Evolutionary conservation across 2,329 filamentous ascomycete genomes (phyloP).

Genomic region (Dichotomopilus funicola): DNA sequence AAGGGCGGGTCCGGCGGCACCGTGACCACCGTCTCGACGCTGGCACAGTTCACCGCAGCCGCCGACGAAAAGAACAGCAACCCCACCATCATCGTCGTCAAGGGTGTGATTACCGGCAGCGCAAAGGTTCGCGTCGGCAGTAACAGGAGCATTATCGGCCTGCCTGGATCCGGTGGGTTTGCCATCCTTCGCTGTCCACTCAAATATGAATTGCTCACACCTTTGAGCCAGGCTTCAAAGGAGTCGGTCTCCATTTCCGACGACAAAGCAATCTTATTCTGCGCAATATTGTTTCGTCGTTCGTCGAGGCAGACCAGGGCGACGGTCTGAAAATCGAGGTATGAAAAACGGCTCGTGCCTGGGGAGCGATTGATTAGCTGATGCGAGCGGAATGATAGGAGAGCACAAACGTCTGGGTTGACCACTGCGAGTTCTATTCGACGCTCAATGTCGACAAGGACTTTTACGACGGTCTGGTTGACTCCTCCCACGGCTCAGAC

Average conservation of each 20-base stretch:
- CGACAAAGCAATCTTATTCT: conserved; percentile 53
- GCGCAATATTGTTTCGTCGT: conserved; percentile 54
- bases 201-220: background rate
- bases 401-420: conserved; percentile 57
- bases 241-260: conserved; percentile 48
- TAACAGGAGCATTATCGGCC: conserved; percentile 47
- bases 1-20: conserved; percentile 49
- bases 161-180: conserved; percentile 30
- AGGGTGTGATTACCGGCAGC: conserved; percentile 37
- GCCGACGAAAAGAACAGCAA: conserved; percentile 37
- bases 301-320: conserved; percentile 49
- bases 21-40: conserved; percentile 47
- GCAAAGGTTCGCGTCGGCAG: conserved; percentile 40
- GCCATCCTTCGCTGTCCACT: background rate
- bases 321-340: conserved; percentile 50
- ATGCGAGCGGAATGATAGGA: conserved; percentile 29
- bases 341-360: background rate
- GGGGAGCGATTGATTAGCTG: background rate
- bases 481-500: conserved; percentile 57
- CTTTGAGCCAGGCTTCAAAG: conserved; percentile 28
- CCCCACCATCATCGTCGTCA: conserved; percentile 40
- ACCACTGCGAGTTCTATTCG: conserved; percentile 60
- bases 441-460: conserved; percentile 57
- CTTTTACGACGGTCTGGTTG: conserved; percentile 62
- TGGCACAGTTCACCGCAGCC: conserved; percentile 43